Percentiles rank a stretch among this genome's conserved stretches.
Conservation (phyloP, 2,329 filamentous ascomycete species). For the Clonostachys rhizophaga region DNA sequence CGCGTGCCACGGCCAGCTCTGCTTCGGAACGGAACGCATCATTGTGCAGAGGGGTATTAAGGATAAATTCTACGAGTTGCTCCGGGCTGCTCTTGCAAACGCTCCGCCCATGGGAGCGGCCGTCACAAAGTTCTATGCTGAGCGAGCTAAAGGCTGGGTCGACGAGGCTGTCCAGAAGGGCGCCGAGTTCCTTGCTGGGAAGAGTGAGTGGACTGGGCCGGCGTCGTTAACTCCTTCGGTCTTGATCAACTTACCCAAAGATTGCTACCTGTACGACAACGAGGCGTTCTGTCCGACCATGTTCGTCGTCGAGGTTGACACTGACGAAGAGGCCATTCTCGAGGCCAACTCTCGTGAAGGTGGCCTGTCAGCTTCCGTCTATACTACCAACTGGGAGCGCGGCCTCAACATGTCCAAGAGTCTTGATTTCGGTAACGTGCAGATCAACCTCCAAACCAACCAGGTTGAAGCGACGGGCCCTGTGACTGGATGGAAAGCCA, state of each 20-base stretch:
- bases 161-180: neutral
- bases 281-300: constrained; percentile 29
- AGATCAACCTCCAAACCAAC: neutral
- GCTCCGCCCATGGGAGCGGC: too few relatives aligned
- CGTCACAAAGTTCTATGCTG: too few relatives aligned
- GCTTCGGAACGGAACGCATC: constrained; percentile 1
- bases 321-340: constrained; percentile 22
- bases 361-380: constrained; percentile 51
- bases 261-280: constrained; percentile 15
- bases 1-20: neutral
- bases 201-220: neutral
- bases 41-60: neutral
- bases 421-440: constrained; percentile 43
- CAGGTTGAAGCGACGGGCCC: neutral
- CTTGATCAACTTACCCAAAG: neutral
- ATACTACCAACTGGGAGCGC: constrained; percentile 45
- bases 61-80: too few relatives aligned
- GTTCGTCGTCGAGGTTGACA: constrained; percentile 18
- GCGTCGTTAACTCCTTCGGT: neutral
- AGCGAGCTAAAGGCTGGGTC: too few relatives aligned
- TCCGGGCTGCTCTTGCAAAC: too few relatives aligned
- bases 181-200: constrained; percentile 4
- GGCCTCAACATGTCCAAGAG: constrained; percentile 37
- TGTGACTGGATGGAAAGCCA: too few relatives aligned
- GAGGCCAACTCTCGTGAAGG: constrained; percentile 40